phyloP scores from a whole-genome alignment of 257 asterid genomes.

The Solanum ossicruentum region DNA sequence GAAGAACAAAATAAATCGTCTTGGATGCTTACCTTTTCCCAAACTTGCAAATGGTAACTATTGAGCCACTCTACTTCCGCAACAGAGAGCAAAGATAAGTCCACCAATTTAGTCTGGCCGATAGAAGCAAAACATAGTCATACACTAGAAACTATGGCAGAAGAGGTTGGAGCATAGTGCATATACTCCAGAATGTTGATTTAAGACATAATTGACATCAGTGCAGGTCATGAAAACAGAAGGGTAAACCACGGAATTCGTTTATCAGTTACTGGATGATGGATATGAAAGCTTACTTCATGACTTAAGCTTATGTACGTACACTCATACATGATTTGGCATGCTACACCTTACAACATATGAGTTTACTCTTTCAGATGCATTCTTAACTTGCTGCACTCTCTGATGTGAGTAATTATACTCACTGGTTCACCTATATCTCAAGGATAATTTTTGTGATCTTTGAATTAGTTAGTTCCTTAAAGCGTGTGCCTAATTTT shows the following conservation, averaged over 20 bases:
- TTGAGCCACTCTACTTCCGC: slow-evolving; percentile 80
- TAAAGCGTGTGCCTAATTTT: background rate
- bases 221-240: background rate
- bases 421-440: background rate
- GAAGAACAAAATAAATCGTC: background rate
- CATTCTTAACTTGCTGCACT: background rate
- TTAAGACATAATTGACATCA: background rate
- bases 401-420: background rate
- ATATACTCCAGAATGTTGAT: background rate
- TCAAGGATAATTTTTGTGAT: background rate
- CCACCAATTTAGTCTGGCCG: slow-evolving; percentile 54
- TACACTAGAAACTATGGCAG: background rate
- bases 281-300: background rate
- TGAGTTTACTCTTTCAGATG: background rate
- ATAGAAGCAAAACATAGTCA: background rate
- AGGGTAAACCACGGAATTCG: background rate
- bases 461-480: background rate
- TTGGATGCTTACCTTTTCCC: slow-evolving; percentile 67
- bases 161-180: background rate
- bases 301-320: background rate
- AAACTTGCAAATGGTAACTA: slow-evolving; percentile 76
- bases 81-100: slow-evolving; percentile 48
- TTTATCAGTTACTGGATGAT: background rate
- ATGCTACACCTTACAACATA: background rate
- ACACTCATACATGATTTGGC: background rate